Base-by-base conservation (phyloP, 2,329 filamentous ascomycete species). In the Fusarium tupiense region DNA sequence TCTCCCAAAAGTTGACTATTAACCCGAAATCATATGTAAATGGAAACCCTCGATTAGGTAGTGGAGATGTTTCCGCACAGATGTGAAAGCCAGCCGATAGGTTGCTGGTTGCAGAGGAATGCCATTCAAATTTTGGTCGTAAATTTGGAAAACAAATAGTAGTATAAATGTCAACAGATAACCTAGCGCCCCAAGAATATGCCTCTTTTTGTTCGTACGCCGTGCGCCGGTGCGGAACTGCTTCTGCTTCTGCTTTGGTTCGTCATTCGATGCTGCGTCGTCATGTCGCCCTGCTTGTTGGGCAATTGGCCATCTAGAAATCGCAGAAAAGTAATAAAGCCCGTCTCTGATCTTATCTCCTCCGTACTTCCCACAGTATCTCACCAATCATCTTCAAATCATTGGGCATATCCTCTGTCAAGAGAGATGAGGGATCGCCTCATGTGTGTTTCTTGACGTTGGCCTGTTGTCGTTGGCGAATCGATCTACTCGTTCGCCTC, bases 191-290 rank as follows among this genome's bases (percentile, higher is more conserved):
- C 80, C 80, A 77, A 73, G 75, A 79, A 80, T 76, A 82, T 82
- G 78, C 80, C 79, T 81, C 74, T 79, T 80, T 81, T 82, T 78
- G 77, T 81, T 78, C 77, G 77, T 82, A 80, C 82, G 81, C 82
- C 82, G 80, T 83, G 82, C 82, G 82, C 82, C 82, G 78, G 75
- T 82, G 77, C 78, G 80, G 78, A 79, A 78, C 77, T 79, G 75
- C 75, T 73, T 78, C 76, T 79, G 75, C 74, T 73, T 78, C 75
- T 78, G 72, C 73, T 79, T 76, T 79, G 69, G 74, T 80, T 81
- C 76, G 77, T 81, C 73, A 75, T 78, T 77, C 72, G 75, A 81
- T 80, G 80, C 77, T 80, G 77, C 78, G 76, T 82, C 75, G 75
- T 79, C 73, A 77, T 78, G 74, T 78, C 69, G 78, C 73, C 74